phyloP scores from a whole-genome alignment of 352 stramenopile genomes.

The Phytophthora vignae region DNA sequence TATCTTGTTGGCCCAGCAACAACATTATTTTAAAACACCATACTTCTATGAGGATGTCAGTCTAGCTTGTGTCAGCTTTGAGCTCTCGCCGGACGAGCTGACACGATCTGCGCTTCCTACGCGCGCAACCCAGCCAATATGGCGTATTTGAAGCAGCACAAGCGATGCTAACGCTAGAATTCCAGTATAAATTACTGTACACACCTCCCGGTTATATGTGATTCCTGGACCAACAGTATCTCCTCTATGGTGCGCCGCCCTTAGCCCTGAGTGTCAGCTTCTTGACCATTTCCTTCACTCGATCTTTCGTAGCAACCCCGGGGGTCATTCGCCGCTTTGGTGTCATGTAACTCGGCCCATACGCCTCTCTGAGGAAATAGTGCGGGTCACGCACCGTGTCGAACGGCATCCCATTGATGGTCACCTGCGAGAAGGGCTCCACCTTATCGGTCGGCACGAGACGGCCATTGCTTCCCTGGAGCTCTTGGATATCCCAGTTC shows the following conservation, averaged over 20 bases:
- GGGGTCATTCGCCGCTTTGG: conserved; percentile 16
- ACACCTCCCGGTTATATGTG: neutral
- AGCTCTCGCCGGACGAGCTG: too few relatives aligned
- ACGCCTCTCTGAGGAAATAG: conserved; percentile 44
- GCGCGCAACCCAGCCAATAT: too few relatives aligned
- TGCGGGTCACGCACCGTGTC: conserved; percentile 45
- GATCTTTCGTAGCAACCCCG: neutral
- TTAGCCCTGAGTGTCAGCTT: neutral
- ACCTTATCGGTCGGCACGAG: conserved; percentile 31
- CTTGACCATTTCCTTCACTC: conserved; percentile 2
- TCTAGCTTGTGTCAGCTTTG: too few relatives aligned
- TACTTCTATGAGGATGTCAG: too few relatives aligned
- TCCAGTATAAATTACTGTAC: neutral
- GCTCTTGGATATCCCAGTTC: conserved; percentile 38
- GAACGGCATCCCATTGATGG: conserved; percentile 45
- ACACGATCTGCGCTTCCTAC: too few relatives aligned
- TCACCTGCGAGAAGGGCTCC: conserved; percentile 35
- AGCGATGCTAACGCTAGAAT: neutral
- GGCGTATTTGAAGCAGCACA: too few relatives aligned
- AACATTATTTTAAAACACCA: too few relatives aligned
- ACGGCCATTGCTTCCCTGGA: conserved; percentile 27
- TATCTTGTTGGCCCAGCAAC: too few relatives aligned
- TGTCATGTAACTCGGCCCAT: conserved; percentile 48
- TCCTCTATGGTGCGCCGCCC: neutral
- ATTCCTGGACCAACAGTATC: neutral